A percentile compares a stretch with the other conserved stretches of the same genome.
Conservation (phyloP, 257 asterid species). For the Scutellaria barbata region DNA sequence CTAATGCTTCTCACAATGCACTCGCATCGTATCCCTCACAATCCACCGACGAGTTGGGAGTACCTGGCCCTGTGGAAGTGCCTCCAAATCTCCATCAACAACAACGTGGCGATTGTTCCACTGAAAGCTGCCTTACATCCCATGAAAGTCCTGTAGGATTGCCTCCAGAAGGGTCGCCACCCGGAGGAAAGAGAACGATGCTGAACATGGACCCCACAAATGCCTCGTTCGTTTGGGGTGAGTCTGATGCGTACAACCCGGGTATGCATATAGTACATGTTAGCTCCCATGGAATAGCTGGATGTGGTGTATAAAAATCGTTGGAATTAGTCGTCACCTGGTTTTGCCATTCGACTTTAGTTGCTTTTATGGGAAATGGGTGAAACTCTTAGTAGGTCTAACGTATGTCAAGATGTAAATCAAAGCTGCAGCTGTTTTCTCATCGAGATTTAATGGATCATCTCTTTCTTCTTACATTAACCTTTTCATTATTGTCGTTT, state of each 20-base stretch:
- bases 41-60: constrained; percentile 42
- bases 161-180: constrained; percentile 60
- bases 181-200: constrained; percentile 52
- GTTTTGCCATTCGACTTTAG: constrained; percentile 32
- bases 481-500: background rate
- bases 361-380: constrained; percentile 37
- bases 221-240: constrained; percentile 56
- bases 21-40: constrained; percentile 47
- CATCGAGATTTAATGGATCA: constrained; percentile 30
- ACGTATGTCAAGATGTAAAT: constrained; percentile 45
- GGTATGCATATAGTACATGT: constrained; percentile 45
- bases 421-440: constrained; percentile 33
- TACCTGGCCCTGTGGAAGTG: constrained; percentile 43
- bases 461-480: constrained; percentile 31
- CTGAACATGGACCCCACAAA: constrained; percentile 53
- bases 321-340: background rate
- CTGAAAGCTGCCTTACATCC: constrained; percentile 83
- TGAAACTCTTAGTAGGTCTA: constrained; percentile 38
- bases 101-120: constrained; percentile 57
- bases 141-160: constrained; percentile 68
- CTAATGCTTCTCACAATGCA: constrained; percentile 35
- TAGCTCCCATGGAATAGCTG: constrained; percentile 47
- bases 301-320: constrained; percentile 45
- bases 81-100: constrained; percentile 55
- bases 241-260: constrained; percentile 51